Evolutionary conservation across 2,329 filamentous ascomycete genomes (phyloP).

Genomic region (Aspergillus ustus): DNA sequence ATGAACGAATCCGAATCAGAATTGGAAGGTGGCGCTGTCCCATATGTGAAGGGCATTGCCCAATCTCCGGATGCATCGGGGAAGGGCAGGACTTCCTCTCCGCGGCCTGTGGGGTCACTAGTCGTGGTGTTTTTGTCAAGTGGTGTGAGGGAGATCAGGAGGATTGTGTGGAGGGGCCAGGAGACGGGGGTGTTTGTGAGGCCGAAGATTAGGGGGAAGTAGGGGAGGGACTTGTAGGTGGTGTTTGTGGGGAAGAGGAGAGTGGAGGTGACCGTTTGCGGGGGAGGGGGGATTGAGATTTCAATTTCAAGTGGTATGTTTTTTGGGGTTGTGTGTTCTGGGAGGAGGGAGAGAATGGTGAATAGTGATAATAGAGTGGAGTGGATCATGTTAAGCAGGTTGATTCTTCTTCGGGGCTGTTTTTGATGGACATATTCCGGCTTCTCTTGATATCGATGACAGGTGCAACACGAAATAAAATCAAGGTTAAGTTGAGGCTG

Average conservation of each 20-base stretch:
- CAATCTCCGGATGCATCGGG: too few relatives aligned
- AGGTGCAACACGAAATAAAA: too few relatives aligned
- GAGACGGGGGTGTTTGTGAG: background rate
- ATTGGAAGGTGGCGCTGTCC: too few relatives aligned
- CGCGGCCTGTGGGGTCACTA: background rate
- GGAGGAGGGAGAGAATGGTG: too few relatives aligned
- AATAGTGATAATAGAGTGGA: too few relatives aligned
- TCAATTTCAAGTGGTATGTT: too few relatives aligned
- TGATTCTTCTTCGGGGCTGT: too few relatives aligned
- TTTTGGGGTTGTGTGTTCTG: too few relatives aligned
- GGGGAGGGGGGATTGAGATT: background rate
- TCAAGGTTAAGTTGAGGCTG: too few relatives aligned
- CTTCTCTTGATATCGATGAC: too few relatives aligned
- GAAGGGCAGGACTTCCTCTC: background rate
- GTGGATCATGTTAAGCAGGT: too few relatives aligned
- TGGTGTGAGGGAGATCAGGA: background rate
- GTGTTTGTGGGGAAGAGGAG: conserved; percentile 6
- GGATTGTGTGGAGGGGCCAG: background rate
- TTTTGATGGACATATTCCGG: too few relatives aligned
- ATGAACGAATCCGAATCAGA: background rate
- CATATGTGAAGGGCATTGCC: background rate
- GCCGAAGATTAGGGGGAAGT: conserved; percentile 4
- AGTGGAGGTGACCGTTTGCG: background rate
- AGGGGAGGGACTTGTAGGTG: background rate
- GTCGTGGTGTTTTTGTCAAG: background rate